Evolutionary conservation across 73 alveolate genomes (phyloP), one percentile per base, ranked within the genome.

Genomic region (Paramecium sexaurelia): DNA sequence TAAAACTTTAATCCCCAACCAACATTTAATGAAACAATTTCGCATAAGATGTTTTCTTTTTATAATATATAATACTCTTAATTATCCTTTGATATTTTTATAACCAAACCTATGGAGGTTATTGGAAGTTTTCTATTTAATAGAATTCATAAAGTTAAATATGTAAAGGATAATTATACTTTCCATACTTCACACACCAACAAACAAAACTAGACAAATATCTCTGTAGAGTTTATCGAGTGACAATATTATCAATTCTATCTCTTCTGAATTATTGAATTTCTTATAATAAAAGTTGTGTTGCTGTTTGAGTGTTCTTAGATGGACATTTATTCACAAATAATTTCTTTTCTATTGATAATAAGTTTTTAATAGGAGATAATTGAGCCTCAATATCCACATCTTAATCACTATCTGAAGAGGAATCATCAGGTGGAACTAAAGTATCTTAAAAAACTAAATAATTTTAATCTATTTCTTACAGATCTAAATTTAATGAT

Each of bases 261-360:
- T 78, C 90, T 78, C 90, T 78, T 24, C 90, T 41, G 22, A 78
- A 78, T 41, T 37, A 19, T 43, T 78, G n/a, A 9, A 78, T 78
- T 27, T 78, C 90, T 24, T 45, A 13, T 26, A 78, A 41, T 40
- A 78, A 2, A 9, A 45, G 43, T 40, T 22, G 22, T 9, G 90
- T 78, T 5, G 90, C 75, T 9, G 32, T 43, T 78, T 78, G 20
- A 6, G 90, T 40, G 8, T 37, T 78, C 22, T 78, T 78, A 29
- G 75, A 39, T 78, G 90, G 43, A 22, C 71, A 78, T 78, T 40
- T 78, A 41, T 24, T 78, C 3, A 78, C 40, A 43, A 78, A 78
- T 37, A 78, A 36, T 78, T 78, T 78, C 75, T 78, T 78, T 27
- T 78, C 90, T 22, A 78, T 78, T 3, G 90, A 39, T 11, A 78